Conservation (phyloP, 1,139 yeast genomes). For the Nematodospora anomalae region DNA sequence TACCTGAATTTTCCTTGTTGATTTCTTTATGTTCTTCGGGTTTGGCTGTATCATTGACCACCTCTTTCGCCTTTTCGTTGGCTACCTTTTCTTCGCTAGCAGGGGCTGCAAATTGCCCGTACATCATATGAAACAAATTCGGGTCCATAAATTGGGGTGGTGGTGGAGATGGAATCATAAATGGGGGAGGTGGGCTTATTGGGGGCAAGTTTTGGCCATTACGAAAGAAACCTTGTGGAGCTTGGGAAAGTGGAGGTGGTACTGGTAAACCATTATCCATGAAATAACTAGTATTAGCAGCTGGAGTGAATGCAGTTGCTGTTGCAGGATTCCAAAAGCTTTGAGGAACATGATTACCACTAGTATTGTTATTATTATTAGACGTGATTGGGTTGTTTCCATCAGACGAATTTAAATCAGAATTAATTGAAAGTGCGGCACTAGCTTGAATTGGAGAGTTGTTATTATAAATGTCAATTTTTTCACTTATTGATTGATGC, state of each 20-base stretch:
- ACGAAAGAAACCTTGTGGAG: conserved; percentile 4
- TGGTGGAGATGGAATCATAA: conserved; percentile 39
- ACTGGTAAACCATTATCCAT: conserved; percentile 21
- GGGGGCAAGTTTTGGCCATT: conserved; percentile 23
- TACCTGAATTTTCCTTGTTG: conserved; percentile 1
- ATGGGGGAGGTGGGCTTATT: conserved; percentile 41
- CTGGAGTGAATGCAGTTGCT: conserved; percentile 58
- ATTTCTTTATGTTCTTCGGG: conserved; percentile 1
- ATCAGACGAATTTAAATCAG: conserved; percentile 27
- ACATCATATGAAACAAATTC: conserved; percentile 33
- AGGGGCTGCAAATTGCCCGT: conserved; percentile 14
- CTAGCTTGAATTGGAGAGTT: conserved; percentile 51
- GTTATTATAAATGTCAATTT: conserved; percentile 58
- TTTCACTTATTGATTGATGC: conserved; percentile 64
- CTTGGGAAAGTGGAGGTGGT: conserved; percentile 15
- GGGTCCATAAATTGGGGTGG: conserved; percentile 45
- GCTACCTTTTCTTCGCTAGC: conserved; percentile 12
- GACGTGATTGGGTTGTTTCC: conserved; percentile 1
- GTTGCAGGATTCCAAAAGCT: conserved; percentile 69
- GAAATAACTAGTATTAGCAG: conserved; percentile 24
- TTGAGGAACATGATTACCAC: conserved; percentile 27
- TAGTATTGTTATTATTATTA: conserved; percentile 1
- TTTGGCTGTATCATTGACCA: conserved; percentile 2
- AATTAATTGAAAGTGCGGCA: conserved; percentile 37
- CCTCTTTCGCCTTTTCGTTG: conserved; percentile 11